Evolutionary conservation across 2,329 filamentous ascomycete species (phyloP).

Genomic region (Penicillium crustosum): DNA sequence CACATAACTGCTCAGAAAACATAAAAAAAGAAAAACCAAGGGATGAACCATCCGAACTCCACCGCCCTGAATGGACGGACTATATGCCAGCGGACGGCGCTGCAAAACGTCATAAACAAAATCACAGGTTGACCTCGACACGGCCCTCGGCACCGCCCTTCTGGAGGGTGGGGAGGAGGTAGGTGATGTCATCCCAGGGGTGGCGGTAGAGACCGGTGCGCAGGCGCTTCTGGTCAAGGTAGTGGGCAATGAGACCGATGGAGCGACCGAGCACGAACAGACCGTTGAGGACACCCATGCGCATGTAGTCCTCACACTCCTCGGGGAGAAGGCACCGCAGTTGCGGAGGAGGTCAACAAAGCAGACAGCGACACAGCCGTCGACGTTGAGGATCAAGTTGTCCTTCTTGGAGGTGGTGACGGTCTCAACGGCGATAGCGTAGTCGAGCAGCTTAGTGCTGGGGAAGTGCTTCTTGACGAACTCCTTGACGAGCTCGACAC

Average conservation of each 20-base stretch:
- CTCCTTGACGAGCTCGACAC: conserved; percentile 99
- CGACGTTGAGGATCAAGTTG: conserved; percentile 99
- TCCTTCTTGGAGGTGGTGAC: conserved; percentile 99
- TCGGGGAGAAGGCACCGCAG: conserved; percentile 95
- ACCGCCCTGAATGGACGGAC: conserved; percentile 35
- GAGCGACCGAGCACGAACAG: conserved; percentile 95
- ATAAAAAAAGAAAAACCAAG: conserved; percentile 27
- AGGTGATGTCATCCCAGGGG: conserved; percentile 98
- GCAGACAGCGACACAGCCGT: conserved; percentile 96
- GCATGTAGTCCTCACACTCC: conserved; percentile 97
- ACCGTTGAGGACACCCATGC: conserved; percentile 99
- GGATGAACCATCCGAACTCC: conserved; percentile 41
- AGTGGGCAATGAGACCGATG: conserved; percentile 99
- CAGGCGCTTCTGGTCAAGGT: conserved; percentile 99
- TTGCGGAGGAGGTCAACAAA: conserved; percentile 97
- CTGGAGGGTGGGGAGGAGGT: conserved; percentile 79
- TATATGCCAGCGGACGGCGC: conserved; percentile 35
- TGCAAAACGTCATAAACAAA: conserved; percentile 33
- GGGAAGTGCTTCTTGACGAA: conserved; percentile 98
- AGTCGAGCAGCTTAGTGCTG: conserved; percentile 96
- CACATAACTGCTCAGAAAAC: conserved; percentile 28
- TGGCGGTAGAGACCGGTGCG: conserved; percentile 98
- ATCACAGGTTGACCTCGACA: conserved; percentile 81
- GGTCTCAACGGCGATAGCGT: conserved; percentile 94
- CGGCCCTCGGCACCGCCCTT: conserved; percentile 76